These are phyloP conservation scores for Pyrenophora graminea DNA, from an alignment of 2,329 filamentous ascomycete genomes.

Conservation along the genomic window DNA sequence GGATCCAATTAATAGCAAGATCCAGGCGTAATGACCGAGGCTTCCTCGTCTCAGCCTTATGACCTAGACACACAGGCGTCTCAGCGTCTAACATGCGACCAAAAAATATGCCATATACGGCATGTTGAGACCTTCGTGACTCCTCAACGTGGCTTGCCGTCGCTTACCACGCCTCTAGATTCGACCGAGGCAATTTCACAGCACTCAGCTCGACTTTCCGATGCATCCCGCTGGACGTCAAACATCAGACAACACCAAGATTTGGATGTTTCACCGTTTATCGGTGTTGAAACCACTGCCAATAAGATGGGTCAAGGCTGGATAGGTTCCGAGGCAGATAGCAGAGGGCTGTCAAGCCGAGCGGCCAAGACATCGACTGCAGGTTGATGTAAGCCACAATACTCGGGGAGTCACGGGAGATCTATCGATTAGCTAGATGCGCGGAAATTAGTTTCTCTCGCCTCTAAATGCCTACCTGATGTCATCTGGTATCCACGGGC, in stretches of 20 bases:
- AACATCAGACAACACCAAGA: neutral
- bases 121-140: neutral
- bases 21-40: conserved; percentile 2
- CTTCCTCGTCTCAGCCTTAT: neutral
- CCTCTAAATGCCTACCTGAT: too few species aligned
- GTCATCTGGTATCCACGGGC: too few species aligned
- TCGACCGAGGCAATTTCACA: conserved; percentile 4
- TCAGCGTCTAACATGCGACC: neutral
- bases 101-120: neutral
- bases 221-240: neutral
- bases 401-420: too few species aligned
- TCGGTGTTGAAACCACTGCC: neutral
- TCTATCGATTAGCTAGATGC: too few species aligned
- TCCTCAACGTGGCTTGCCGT: neutral
- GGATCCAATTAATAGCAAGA: conserved; percentile 3
- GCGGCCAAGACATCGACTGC: conserved; percentile 3
- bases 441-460: too few species aligned
- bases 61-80: neutral
- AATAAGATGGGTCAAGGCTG: conserved; percentile 2
- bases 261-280: neutral
- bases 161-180: neutral
- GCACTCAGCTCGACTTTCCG: neutral
- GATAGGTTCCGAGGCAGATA: conserved; percentile 12
- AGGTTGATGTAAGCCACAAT: conserved; percentile 7
- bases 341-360: neutral